Evolutionary conservation across 1,139 yeast genomes (phyloP).

Genomic region (Hemisphaericaspora xylofermentans): DNA sequence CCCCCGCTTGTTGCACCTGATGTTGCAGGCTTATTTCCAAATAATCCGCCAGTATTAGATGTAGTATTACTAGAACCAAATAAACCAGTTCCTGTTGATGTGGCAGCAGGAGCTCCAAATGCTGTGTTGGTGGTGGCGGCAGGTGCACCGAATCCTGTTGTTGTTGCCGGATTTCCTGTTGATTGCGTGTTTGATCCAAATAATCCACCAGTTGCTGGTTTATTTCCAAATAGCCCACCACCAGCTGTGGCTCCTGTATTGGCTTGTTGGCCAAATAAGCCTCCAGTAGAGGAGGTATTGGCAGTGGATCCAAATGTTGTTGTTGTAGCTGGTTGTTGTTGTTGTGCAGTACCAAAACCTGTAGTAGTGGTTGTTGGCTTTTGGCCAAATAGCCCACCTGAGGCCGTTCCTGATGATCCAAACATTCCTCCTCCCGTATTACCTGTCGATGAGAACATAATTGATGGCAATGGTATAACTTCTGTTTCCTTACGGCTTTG

Average conservation of each 20-base stretch:
- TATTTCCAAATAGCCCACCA: slow-evolving; percentile 16
- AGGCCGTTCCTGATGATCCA: slow-evolving; percentile 7
- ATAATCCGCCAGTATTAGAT: slow-evolving; percentile 14
- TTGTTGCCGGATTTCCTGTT: slow-evolving; percentile 3
- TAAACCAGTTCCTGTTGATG: slow-evolving; percentile 8
- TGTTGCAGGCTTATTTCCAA: slow-evolving; percentile 13
- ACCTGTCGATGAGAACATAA: slow-evolving; percentile 10
- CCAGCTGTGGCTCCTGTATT: slow-evolving; percentile 3
- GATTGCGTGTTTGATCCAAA: slow-evolving; percentile 13
- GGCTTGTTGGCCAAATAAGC: slow-evolving; percentile 10
- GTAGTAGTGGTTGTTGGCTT: slow-evolving; percentile 12
- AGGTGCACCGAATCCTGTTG: slow-evolving; percentile 14
- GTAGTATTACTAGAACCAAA: slow-evolving; percentile 7
- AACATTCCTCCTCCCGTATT: slow-evolving; percentile 18
- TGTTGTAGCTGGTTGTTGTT: slow-evolving; percentile 3
- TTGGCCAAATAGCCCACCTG: slow-evolving; percentile 14
- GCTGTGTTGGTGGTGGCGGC: too few relatives aligned
- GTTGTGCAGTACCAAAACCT: slow-evolving; percentile 5
- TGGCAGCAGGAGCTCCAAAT: slow-evolving; percentile 5
- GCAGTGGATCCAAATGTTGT: slow-evolving; percentile 10
- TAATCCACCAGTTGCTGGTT: slow-evolving; percentile 16
- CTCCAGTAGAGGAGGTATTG: slow-evolving; percentile 12
- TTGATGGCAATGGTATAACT: slow-evolving; percentile 4
- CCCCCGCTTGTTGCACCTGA: slow-evolving; percentile 18
- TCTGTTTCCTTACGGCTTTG: not conserved